Percentiles rank a stretch among this genome's conserved stretches.
phyloP scores from a whole-genome alignment of 2,329 filamentous ascomycete species.

The Zalaria obscura region DNA sequence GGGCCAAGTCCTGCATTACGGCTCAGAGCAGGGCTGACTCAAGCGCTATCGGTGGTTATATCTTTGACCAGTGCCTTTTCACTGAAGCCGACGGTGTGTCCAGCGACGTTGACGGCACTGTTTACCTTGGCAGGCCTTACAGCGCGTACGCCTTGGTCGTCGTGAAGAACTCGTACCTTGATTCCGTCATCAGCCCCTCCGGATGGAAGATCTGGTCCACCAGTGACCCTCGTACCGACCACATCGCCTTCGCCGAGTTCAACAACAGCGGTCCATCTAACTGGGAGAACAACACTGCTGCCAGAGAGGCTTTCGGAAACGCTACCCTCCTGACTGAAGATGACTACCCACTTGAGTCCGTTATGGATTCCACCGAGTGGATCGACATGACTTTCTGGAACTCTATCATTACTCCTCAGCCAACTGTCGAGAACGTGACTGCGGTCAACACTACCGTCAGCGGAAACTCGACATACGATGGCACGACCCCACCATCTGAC shows the following conservation, averaged over 20 bases:
- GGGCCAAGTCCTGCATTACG: conserved; percentile 20
- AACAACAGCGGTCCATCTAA: conserved; percentile 13
- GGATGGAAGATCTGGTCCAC: conserved; percentile 16
- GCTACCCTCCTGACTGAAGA: conserved; percentile 23
- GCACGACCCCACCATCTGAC: conserved; percentile 20
- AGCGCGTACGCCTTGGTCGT: conserved; percentile 10
- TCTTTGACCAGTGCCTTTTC: conserved; percentile 21
- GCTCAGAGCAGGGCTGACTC: conserved; percentile 23
- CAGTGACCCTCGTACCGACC: conserved; percentile 10
- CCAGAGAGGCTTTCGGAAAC: conserved; percentile 21
- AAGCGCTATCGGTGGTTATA: conserved; percentile 21
- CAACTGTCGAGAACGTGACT: conserved; percentile 7
- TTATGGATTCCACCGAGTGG: conserved; percentile 23
- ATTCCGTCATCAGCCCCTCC: conserved; percentile 9
- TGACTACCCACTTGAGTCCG: conserved; percentile 16
- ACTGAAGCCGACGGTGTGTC: conserved; percentile 13
- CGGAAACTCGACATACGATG: conserved; percentile 16
- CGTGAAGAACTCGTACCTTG: conserved; percentile 12
- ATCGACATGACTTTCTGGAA: conserved; percentile 26
- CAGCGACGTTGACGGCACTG: conserved; percentile 20
- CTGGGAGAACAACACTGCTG: conserved; percentile 21
- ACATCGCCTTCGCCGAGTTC: conserved; percentile 12
- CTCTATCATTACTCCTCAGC: conserved; percentile 20
- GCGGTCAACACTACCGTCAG: conserved; percentile 13
- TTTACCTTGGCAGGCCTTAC: conserved; percentile 12